Evolutionary conservation across 257 asterid species (phyloP).

Genomic region (Fraxinus anomala): DNA sequence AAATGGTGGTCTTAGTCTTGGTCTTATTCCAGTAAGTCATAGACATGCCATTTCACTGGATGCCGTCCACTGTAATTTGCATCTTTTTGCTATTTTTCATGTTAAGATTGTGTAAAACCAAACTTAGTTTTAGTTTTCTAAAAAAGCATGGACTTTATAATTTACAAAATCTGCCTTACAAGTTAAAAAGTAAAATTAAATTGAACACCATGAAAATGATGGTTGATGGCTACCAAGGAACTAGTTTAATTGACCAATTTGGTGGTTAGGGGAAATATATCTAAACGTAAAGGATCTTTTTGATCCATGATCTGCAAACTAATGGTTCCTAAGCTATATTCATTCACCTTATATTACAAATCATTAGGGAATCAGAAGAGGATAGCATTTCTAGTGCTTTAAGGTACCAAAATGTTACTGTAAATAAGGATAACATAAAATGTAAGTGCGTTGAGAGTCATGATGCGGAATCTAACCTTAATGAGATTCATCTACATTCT

Average conservation of each 20-base stretch:
- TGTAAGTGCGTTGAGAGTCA: background rate
- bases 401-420: background rate
- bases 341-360: background rate
- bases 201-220: background rate
- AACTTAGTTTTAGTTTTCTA: background rate
- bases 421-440: background rate
- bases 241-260: background rate
- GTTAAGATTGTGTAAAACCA: background rate
- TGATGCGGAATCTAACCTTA: background rate
- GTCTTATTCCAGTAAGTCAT: background rate
- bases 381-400: background rate
- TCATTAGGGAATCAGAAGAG: background rate
- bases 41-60: background rate
- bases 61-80: background rate
- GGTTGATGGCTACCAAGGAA: background rate
- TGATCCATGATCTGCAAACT: background rate
- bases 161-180: background rate
- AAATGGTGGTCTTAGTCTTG: background rate
- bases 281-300: background rate
- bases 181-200: no score
- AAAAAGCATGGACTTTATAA: no score
- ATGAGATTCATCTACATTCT: background rate
- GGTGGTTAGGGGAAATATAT: background rate
- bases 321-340: background rate
- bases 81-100: background rate